phyloP scores from a whole-genome alignment of 768 basidiomycete species.

The Phaffia australis region DNA sequence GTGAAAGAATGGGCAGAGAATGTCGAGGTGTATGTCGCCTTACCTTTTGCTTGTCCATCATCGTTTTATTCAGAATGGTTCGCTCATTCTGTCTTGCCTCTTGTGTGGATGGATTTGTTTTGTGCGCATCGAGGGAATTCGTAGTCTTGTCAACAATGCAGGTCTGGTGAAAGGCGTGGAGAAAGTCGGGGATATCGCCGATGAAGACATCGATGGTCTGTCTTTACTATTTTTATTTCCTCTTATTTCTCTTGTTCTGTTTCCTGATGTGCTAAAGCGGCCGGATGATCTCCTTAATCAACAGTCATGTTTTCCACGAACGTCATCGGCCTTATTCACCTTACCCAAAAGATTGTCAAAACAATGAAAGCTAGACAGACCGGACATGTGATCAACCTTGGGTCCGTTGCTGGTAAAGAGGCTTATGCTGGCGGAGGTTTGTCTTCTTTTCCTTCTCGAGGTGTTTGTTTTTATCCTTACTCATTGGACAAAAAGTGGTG shows the following conservation, averaged over 20 bases:
- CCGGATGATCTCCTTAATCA: constrained; percentile 36
- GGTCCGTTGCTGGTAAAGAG: constrained; percentile 80
- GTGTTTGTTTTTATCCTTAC: background rate
- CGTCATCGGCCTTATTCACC: constrained; percentile 36
- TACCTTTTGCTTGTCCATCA: too few species aligned
- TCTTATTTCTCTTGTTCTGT: background rate
- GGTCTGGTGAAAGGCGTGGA: constrained; percentile 85
- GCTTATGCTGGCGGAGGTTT: constrained; percentile 61
- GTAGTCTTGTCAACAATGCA: constrained; percentile 56
- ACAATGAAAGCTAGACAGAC: constrained; percentile 59
- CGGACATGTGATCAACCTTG: constrained; percentile 89
- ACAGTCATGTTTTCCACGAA: constrained; percentile 69
- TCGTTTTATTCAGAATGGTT: too few species aligned
- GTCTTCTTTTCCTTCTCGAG: background rate
- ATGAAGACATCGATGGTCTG: constrained; percentile 15
- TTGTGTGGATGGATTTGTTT: too few species aligned
- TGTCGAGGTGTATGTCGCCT: too few species aligned
- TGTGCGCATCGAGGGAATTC: too few species aligned
- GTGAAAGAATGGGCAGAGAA: too few species aligned
- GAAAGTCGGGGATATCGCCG: constrained; percentile 52
- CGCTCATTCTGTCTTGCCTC: too few species aligned
- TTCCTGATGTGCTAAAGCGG: constrained; percentile 36
- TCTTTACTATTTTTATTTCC: constrained; percentile 23
- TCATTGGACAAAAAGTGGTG: background rate
- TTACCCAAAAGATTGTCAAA: constrained; percentile 36